A percentile compares a stretch with the other conserved stretches of the same genome.
phyloP scores from a whole-genome alignment of 164 flowering plant genomes.

The Stephania yunnanensis region DNA sequence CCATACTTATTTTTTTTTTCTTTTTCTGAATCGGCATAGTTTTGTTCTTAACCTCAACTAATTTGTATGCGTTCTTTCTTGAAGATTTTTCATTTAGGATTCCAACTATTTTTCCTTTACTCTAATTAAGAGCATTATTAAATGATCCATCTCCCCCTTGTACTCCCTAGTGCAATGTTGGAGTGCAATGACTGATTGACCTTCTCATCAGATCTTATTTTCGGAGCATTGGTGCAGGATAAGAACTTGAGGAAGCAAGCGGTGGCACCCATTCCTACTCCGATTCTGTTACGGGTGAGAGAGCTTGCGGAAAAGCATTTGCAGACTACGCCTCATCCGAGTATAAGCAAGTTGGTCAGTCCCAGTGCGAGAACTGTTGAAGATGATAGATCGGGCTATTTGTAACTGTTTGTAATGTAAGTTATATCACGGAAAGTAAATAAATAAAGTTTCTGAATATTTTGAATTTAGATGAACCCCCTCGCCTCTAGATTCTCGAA shows the following conservation, averaged over 20 bases:
- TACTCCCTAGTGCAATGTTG: not conserved
- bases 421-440: not conserved
- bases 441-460: not conserved
- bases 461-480: not conserved
- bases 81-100: not conserved
- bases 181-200: not conserved
- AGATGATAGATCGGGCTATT: constrained; percentile 46
- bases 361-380: constrained; percentile 27
- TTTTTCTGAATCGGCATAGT: too few relatives aligned
- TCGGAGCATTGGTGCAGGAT: constrained; percentile 27
- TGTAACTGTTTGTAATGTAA: constrained; percentile 33
- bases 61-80: too few relatives aligned
- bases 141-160: not conserved
- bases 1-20: too few relatives aligned
- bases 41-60: too few relatives aligned
- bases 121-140: not conserved
- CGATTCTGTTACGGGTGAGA: constrained; percentile 60
- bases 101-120: not conserved
- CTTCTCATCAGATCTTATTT: not conserved
- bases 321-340: constrained; percentile 32
- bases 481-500: not conserved
- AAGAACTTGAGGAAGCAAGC: constrained; percentile 50
- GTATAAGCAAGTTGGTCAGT: constrained; percentile 31
- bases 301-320: constrained; percentile 82
- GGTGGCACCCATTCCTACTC: constrained; percentile 62